Percentiles rank a stretch among this genome's conserved stretches.
These are phyloP conservation scores for Fomitopsis betulina DNA, from an alignment of 1,284 basidiomycete species.

Conservation along the genomic window DNA sequence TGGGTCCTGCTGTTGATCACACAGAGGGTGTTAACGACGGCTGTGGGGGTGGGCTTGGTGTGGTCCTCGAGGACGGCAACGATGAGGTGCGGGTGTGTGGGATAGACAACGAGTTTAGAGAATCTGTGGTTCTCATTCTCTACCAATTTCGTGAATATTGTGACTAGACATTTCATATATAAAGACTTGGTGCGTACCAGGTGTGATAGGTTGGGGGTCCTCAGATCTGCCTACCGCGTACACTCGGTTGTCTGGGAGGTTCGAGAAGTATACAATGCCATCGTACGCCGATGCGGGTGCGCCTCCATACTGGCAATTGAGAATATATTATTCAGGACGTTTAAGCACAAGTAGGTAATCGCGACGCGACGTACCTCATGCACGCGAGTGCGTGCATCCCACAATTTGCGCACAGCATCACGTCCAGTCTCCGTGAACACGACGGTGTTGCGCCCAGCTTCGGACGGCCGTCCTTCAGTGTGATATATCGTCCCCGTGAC, in stretches of 20 bases:
- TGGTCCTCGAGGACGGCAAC: slow-evolving; percentile 66
- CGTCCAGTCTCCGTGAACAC: slow-evolving; percentile 41
- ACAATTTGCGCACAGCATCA: slow-evolving; percentile 47
- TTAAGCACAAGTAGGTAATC: neutral
- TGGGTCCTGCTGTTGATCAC: slow-evolving; percentile 44
- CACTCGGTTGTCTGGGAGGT: slow-evolving; percentile 44
- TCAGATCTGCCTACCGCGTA: slow-evolving; percentile 35
- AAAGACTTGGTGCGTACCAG: slow-evolving; percentile 35
- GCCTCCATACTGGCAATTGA: slow-evolving; percentile 32
- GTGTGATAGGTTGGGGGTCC: slow-evolving; percentile 50
- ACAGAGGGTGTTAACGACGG: slow-evolving; percentile 54
- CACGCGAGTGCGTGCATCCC: slow-evolving; percentile 54
- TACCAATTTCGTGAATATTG: neutral
- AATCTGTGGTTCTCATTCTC: slow-evolving; percentile 31
- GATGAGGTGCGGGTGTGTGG: slow-evolving; percentile 40
- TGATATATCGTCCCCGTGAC: slow-evolving; percentile 50
- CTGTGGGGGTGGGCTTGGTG: slow-evolving; percentile 48
- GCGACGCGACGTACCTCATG: slow-evolving; percentile 40
- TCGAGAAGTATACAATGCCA: slow-evolving; percentile 51
- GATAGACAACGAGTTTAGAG: slow-evolving; percentile 50
- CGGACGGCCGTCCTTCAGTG: slow-evolving; percentile 56
- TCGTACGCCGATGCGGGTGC: slow-evolving; percentile 49
- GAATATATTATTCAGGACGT: neutral
- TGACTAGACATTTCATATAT: too few species aligned
- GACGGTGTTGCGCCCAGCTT: slow-evolving; percentile 53